Evolutionary conservation across 257 asterid genomes (phyloP), one percentile per base, ranked within the genome.

Genomic region (Rhazya stricta): DNA sequence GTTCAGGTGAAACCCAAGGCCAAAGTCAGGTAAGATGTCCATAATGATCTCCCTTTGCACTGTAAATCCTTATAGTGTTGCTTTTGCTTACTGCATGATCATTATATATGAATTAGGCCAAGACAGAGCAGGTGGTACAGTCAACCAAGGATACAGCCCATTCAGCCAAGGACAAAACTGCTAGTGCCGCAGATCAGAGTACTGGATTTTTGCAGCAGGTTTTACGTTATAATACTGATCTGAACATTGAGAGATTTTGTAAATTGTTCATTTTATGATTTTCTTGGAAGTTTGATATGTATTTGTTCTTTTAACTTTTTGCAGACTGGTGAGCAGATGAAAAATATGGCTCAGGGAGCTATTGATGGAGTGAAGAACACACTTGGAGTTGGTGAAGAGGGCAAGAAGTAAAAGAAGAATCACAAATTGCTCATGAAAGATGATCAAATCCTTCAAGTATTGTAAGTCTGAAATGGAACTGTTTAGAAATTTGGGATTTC

Each of bases 301-400:
- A 15, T 13, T 32, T 7, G 34, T 63, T 4, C 9, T 51, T 21
- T 18, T 19, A 12, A 51, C 1, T 36, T 19, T 62, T 25, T 62
- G 42, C 53, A 90, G 95, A 89, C 90, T 0, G 91, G 90, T 63
- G 95, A 88, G 60, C 85, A 86, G 65, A 37, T 87, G 81, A 85
- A 69, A 50, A 65, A 78, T 81, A 86, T 87, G 86, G 93, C 93
- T 76, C 93, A 91, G 67, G 95, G 90, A 19, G 93, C 91, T 1
- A 74, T 89, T 46, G 96, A 91, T 74, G 95, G 96, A 3, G 83
- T 87, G 78, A 91, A 86, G 84, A 89, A 86, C 85, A 91, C 89
- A 65, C 88, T 91, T 57, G 96, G 96, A 78, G 80, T 91, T 80
- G 84, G 92, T 32, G 88, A 67, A 0, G 36, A 89, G 5, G 86